phyloP scores from a whole-genome alignment of 2,329 filamentous ascomycete genomes.

The Sclerotinia spermophila region DNA sequence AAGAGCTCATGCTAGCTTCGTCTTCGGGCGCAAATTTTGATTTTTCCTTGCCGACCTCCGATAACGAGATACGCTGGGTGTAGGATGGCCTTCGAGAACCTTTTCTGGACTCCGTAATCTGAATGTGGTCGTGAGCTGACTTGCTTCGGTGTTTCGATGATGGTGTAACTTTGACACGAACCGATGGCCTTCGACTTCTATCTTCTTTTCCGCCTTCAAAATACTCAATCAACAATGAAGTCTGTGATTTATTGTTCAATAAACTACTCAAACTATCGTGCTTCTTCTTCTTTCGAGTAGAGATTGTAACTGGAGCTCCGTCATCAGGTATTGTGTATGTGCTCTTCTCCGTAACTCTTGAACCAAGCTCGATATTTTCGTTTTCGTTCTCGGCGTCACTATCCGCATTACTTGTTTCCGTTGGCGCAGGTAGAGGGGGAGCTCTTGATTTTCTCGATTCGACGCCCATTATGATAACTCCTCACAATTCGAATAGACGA shows the following conservation, averaged over 20 bases:
- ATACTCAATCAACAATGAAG: constrained; percentile 71
- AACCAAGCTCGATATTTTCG: constrained; percentile 57
- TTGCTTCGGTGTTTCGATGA: constrained; percentile 47
- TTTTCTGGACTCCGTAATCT: constrained; percentile 74
- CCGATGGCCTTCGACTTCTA: constrained; percentile 58
- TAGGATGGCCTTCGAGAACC: constrained; percentile 68
- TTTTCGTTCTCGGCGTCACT: constrained; percentile 54
- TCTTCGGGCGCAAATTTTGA: constrained; percentile 52
- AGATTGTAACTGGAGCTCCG: constrained; percentile 88
- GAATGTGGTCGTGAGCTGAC: constrained; percentile 67
- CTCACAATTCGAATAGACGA: constrained; percentile 15
- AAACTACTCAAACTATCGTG: constrained; percentile 47
- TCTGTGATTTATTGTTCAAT: constrained; percentile 58
- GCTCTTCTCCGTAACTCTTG: constrained; percentile 62
- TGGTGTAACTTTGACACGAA: constrained; percentile 68
- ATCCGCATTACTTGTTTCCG: constrained; percentile 53
- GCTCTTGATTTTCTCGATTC: constrained; percentile 46
- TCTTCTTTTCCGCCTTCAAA: constrained; percentile 64
- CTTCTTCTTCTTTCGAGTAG: constrained; percentile 63
- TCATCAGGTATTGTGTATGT: constrained; percentile 80
- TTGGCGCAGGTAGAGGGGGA: constrained; percentile 73
- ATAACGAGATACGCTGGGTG: constrained; percentile 63
- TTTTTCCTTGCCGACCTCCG: constrained; percentile 42
- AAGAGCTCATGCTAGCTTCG: constrained; percentile 65
- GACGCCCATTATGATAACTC: constrained; percentile 34